Evolutionary conservation across 306 rosid species (phyloP).

Genomic region (Cucurbita pepo): DNA sequence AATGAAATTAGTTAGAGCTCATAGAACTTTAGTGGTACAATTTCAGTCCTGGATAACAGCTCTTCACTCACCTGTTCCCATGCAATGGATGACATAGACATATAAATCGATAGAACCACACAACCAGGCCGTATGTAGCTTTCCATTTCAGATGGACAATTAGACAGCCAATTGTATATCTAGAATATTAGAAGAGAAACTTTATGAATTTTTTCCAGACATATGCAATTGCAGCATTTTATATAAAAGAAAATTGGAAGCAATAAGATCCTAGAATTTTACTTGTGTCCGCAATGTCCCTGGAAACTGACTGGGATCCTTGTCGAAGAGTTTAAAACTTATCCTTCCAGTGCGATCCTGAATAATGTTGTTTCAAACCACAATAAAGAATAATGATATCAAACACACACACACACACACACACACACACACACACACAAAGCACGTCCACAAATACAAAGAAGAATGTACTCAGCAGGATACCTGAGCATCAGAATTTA

Average conservation of each 20-base stretch:
- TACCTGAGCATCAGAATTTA: constrained; percentile 83
- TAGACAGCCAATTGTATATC: constrained; percentile 82
- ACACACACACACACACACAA: neutral
- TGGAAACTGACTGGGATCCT: constrained; percentile 85
- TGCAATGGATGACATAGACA: constrained; percentile 49
- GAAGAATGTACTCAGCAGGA: neutral
- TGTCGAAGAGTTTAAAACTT: constrained; percentile 69
- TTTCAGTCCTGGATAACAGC: constrained; percentile 5
- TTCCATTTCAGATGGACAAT: constrained; percentile 82
- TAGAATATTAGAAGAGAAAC: constrained; percentile 5
- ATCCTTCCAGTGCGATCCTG: constrained; percentile 84
- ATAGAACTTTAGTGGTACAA: constrained; percentile 6
- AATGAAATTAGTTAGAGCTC: constrained; percentile 10
- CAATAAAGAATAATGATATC: neutral
- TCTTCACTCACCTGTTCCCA: constrained; percentile 65
- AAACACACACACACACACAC: no score
- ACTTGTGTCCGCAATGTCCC: constrained; percentile 70
- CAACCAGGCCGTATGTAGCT: constrained; percentile 95
- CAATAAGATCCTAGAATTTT: constrained; percentile 5
- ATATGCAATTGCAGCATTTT: neutral
- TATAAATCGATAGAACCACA: constrained; percentile 67
- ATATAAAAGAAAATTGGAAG: neutral
- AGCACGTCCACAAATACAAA: neutral
- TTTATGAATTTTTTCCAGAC: neutral
- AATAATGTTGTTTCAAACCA: constrained; percentile 5